phyloP scores from a whole-genome alignment of 805 yeast species.

The Ogataea chonburiensis region DNA sequence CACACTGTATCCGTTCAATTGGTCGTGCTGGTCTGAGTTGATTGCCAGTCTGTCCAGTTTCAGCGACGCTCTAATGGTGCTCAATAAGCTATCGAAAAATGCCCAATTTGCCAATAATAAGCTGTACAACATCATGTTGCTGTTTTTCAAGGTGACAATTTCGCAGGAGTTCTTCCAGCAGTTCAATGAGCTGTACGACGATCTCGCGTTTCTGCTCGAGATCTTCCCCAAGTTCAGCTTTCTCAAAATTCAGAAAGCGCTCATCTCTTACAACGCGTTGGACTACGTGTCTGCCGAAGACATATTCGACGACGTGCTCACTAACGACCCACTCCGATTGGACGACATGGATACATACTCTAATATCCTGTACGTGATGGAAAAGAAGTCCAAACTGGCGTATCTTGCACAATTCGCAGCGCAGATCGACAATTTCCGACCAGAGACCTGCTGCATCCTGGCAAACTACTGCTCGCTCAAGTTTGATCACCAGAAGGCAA shows the following conservation, averaged over 20 bases:
- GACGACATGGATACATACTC: constrained; percentile 93
- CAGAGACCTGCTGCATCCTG: constrained; percentile 91
- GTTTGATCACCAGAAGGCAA: constrained; percentile 93
- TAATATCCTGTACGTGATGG: constrained; percentile 93
- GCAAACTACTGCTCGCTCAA: constrained; percentile 92
- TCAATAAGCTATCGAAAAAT: constrained; percentile 39
- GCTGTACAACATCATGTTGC: constrained; percentile 32
- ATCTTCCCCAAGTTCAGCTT: constrained; percentile 74
- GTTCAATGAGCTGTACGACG: constrained; percentile 48
- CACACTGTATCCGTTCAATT: constrained; percentile 73
- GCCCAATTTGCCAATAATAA: constrained; percentile 33
- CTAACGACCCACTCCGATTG: constrained; percentile 76
- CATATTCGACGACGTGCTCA: constrained; percentile 71
- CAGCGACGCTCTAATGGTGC: constrained; percentile 53
- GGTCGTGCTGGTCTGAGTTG: constrained; percentile 93
- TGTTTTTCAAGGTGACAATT: constrained; percentile 62
- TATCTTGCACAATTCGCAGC: constrained; percentile 83
- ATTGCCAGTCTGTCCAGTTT: constrained; percentile 56
- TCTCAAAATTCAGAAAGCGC: constrained; percentile 77
- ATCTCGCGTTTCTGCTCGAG: constrained; percentile 46
- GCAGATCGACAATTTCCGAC: constrained; percentile 79
- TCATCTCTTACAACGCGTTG: constrained; percentile 77
- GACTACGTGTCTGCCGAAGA: constrained; percentile 80
- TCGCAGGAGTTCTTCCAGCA: constrained; percentile 80
- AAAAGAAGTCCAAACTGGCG: constrained; percentile 78